phyloP scores from a whole-genome alignment of 208 protist species.

The Acanthamoeba healyi region DNA sequence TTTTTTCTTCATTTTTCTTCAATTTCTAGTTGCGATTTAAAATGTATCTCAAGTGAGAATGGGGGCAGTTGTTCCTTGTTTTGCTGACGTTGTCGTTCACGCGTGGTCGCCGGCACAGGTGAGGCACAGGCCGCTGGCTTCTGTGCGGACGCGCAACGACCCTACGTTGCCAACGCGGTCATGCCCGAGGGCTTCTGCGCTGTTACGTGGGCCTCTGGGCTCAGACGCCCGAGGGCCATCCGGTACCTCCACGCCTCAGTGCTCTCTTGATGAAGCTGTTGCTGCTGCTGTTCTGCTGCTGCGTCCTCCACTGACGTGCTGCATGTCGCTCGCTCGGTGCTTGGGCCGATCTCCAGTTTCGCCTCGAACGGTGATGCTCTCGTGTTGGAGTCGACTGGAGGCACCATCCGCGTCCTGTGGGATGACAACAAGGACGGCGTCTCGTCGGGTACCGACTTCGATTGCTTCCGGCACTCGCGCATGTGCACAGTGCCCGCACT shows the following conservation, averaged over 20 bases:
- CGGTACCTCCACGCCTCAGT: not conserved
- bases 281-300: not conserved
- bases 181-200: conserved; percentile 54
- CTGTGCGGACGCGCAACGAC: not conserved
- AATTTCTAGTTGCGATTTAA: no score
- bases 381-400: not conserved
- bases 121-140: not conserved
- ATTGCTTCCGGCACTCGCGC: no score
- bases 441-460: not conserved
- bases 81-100: no score
- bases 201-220: not conserved
- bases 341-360: no score
- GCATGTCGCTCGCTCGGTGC: no score
- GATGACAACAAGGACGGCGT: conserved; percentile 36
- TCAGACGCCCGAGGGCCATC: not conserved
- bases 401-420: not conserved
- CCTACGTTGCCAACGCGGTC: not conserved
- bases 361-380: conserved; percentile 29
- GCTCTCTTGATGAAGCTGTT: not conserved
- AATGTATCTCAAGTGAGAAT: no score
- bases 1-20: no score
- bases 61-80: no score
- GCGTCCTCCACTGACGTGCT: no score
- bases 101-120: no score
- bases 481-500: no score